phyloP scores from a whole-genome alignment of 2,329 filamentous ascomycete genomes.

The Aspergillus fischeri region DNA sequence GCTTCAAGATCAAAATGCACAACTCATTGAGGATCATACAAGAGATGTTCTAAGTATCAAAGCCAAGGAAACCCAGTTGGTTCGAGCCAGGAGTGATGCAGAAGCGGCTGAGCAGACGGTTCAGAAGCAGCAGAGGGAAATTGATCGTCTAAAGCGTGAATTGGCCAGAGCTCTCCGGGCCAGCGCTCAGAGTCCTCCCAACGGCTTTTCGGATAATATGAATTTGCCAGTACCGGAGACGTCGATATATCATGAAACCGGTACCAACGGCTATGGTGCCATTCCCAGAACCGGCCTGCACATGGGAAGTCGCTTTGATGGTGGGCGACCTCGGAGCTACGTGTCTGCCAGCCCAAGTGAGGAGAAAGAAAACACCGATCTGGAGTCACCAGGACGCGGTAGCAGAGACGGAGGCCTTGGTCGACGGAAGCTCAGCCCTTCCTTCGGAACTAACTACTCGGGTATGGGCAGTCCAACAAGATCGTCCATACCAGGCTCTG shows the following conservation, averaged over 20 bases:
- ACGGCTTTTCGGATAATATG: slow-evolving; percentile 50
- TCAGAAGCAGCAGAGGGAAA: slow-evolving; percentile 77
- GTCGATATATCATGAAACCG: slow-evolving; percentile 38
- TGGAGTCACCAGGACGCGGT: slow-evolving; percentile 33
- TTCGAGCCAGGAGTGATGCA: slow-evolving; percentile 82
- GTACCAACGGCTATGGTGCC: slow-evolving; percentile 25
- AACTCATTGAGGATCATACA: slow-evolving; percentile 95
- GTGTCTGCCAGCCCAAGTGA: slow-evolving; percentile 57
- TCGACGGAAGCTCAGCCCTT: slow-evolving; percentile 44
- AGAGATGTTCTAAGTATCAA: slow-evolving; percentile 94
- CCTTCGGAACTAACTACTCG: slow-evolving; percentile 33
- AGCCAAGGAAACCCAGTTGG: slow-evolving; percentile 95
- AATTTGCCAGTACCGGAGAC: slow-evolving; percentile 49
- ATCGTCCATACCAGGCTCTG: slow-evolving; percentile 30
- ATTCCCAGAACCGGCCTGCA: slow-evolving; percentile 32
- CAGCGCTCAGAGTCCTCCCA: slow-evolving; percentile 36
- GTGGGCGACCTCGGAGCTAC: slow-evolving; percentile 38
- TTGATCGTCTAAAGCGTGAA: slow-evolving; percentile 90
- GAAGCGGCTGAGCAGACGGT: slow-evolving; percentile 85
- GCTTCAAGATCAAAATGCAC: slow-evolving; percentile 93
- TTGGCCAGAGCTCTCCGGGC: slow-evolving; percentile 49
- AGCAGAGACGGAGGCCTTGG: slow-evolving; percentile 30
- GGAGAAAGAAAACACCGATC: slow-evolving; percentile 66
- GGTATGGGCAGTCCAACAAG: slow-evolving; percentile 38
- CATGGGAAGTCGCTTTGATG: slow-evolving; percentile 39